phyloP scores from a whole-genome alignment of 2,329 filamentous ascomycete species.

The Diaporthe destruens region DNA sequence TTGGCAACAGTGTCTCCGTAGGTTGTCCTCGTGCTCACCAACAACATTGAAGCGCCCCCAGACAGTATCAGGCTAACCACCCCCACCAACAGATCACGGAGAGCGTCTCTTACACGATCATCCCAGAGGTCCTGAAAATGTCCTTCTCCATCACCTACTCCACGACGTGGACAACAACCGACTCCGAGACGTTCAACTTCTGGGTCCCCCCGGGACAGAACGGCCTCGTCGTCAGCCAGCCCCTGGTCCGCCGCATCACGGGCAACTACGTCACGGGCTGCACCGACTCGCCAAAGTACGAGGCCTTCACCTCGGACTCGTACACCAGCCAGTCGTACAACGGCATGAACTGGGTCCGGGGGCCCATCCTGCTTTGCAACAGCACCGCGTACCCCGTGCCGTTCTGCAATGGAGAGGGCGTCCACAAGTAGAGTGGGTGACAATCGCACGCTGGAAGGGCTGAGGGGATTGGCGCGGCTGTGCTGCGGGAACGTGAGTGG shows the following conservation, averaged over 20 bases:
- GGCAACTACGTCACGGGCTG: slow-evolving; percentile 53
- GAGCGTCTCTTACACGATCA: background rate
- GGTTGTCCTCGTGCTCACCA: slow-evolving; percentile 20
- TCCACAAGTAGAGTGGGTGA: slow-evolving; percentile 29
- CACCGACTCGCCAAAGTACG: slow-evolving; percentile 48
- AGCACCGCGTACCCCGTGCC: slow-evolving; percentile 52
- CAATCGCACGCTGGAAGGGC: background rate
- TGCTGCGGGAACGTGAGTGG: background rate
- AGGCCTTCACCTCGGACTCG: slow-evolving; percentile 51
- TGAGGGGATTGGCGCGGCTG: background rate
- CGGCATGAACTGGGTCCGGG: slow-evolving; percentile 55
- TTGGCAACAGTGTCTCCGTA: slow-evolving; percentile 51
- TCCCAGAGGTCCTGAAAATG: slow-evolving; percentile 44
- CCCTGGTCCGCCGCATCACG: slow-evolving; percentile 50
- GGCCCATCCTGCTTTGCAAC: slow-evolving; percentile 54
- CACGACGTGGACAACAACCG: slow-evolving; percentile 50
- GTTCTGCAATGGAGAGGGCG: slow-evolving; percentile 54
- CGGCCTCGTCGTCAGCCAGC: slow-evolving; percentile 55
- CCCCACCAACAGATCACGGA: background rate
- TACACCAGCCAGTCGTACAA: slow-evolving; percentile 51
- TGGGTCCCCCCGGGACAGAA: slow-evolving; percentile 53
- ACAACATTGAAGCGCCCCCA: no score
- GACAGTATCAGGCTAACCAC: background rate
- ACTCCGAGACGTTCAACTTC: slow-evolving; percentile 50
- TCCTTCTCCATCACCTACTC: slow-evolving; percentile 45